Percentiles rank a stretch among this genome's conserved stretches.
Evolutionary conservation across 345 rosid species (phyloP).

Genomic region (Euphorbia lathyris): DNA sequence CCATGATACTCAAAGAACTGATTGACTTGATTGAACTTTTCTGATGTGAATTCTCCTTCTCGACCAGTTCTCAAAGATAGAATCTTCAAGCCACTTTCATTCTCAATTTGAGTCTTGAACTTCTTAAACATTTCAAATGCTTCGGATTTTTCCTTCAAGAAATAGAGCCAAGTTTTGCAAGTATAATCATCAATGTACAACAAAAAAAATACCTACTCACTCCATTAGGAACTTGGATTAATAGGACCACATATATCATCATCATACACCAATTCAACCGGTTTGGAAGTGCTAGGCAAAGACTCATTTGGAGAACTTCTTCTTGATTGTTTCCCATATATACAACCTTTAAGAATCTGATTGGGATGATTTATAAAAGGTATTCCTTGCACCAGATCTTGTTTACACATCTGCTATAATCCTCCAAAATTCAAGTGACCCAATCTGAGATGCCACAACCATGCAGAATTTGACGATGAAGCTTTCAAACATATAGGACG

Average conservation of each 20-base stretch:
- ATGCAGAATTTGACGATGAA: too few species aligned
- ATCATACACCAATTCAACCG: too few species aligned
- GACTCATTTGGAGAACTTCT: background rate
- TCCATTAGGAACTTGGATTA: too few species aligned
- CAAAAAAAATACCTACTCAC: too few species aligned
- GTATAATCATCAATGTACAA: background rate
- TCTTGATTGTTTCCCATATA: background rate
- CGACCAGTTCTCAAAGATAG: background rate
- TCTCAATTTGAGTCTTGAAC: background rate
- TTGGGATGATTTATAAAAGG: background rate
- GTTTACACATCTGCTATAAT: too few species aligned
- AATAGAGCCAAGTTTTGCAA: background rate
- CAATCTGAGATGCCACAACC: too few species aligned
- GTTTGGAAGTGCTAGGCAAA: conserved; percentile 22
- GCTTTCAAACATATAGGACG: too few species aligned
- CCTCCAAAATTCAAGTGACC: too few species aligned
- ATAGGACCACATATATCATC: too few species aligned
- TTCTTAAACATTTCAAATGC: background rate
- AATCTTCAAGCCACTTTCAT: background rate
- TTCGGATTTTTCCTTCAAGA: background rate
- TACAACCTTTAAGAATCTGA: conserved; percentile 7
- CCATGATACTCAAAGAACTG: too few species aligned
- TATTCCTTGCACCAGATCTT: too few species aligned
- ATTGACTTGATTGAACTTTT: background rate
- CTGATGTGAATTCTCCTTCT: background rate